Conservation (phyloP, 768 basidiomycete genomes). For the Lepiota venenata region DNA sequence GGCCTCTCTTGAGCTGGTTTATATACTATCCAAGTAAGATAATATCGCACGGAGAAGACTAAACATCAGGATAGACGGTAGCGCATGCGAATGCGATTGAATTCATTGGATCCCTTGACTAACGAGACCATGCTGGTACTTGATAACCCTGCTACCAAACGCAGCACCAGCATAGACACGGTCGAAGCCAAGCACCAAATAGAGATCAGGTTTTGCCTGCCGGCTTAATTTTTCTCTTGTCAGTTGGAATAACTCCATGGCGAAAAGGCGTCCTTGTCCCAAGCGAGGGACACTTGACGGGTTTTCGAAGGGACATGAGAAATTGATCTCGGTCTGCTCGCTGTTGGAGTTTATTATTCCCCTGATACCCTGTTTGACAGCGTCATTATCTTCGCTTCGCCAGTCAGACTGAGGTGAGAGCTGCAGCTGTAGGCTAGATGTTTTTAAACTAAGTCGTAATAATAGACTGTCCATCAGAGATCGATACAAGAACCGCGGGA, state of each 20-base stretch:
- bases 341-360: neutral
- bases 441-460: neutral
- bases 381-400: no score
- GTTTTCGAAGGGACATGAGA: no score
- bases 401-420: no score
- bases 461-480: neutral
- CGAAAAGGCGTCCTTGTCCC: neutral
- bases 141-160: no score
- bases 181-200: neutral
- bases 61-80: neutral
- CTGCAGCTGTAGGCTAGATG: no score
- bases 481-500: neutral
- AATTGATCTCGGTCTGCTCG: neutral
- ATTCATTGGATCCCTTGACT: neutral
- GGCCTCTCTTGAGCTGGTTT: neutral
- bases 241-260: conserved; percentile 3
- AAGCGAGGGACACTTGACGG: no score
- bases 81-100: neutral
- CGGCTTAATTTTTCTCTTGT: neutral
- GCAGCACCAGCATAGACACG: no score
- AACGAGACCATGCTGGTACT: neutral
- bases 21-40: neutral
- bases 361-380: neutral
- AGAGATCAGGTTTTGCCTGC: no score
- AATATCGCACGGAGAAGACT: neutral